phyloP scores from a whole-genome alignment of 2,329 filamentous ascomycete genomes.

The Trichoderma brevicompactum region DNA sequence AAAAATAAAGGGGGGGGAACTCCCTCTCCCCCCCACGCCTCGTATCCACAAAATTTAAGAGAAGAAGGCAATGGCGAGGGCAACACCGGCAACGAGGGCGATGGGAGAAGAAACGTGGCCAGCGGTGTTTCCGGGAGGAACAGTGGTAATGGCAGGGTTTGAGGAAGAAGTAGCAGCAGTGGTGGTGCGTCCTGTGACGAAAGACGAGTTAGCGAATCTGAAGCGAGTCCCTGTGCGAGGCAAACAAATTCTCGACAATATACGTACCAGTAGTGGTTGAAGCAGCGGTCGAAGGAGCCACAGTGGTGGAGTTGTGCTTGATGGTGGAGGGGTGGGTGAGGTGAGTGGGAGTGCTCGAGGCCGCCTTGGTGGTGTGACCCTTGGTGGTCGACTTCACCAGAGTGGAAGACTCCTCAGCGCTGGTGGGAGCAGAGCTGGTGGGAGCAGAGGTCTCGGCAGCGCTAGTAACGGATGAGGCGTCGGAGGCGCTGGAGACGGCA shows the following conservation, averaged over 20 bases:
- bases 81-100: conserved; percentile 42
- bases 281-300: conserved; percentile 1
- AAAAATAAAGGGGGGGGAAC: not conserved
- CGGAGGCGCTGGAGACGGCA: conserved; percentile 18
- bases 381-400: conserved; percentile 29
- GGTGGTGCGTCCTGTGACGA: conserved; percentile 20
- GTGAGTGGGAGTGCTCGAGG: conserved; percentile 28
- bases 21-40: not conserved
- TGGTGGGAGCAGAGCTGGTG: conserved; percentile 27
- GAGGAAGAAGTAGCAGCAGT: conserved; percentile 31
- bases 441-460: conserved; percentile 19
- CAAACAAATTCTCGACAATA: not conserved
- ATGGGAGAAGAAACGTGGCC: conserved; percentile 40
- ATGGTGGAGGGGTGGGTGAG: conserved; percentile 16
- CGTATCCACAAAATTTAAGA: conserved; percentile 35
- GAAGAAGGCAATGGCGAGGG: conserved; percentile 43
- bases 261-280: conserved; percentile 24
- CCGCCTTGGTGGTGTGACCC: conserved; percentile 31
- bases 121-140: conserved; percentile 39
- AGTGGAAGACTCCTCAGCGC: conserved; percentile 29
- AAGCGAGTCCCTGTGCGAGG: conserved; percentile 5
- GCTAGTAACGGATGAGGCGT: conserved; percentile 21
- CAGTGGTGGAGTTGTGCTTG: conserved; percentile 25
- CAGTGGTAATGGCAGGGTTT: conserved; percentile 33
- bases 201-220: conserved; percentile 16